Base-by-base conservation (phyloP, 2,329 filamentous ascomycete genomes). In the Fusarium sarcochroum region DNA sequence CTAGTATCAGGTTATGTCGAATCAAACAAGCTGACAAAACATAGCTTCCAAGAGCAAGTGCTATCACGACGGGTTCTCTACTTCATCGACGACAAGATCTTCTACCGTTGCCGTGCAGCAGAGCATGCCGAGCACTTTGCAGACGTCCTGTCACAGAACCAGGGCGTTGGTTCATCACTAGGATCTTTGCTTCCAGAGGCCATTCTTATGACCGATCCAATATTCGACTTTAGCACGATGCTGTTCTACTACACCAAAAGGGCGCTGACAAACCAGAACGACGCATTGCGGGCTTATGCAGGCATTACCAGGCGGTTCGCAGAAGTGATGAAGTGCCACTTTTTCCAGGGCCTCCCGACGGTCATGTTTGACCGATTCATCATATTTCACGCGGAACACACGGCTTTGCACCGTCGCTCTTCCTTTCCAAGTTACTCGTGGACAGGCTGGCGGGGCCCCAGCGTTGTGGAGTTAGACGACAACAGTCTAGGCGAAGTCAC, bases 401-500 rank as follows among this genome's bases (percentile, higher is more conserved):
- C 4, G 8, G 7, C 14, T 5, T 17, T 46, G 7, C 56, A 38
- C 5, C 66, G 66, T 2, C 59, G 63, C 8, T 0, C 18, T 11
- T 30, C 30, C 7, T 64, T 67, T 47, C 63, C 66, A 15, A 64
- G 63, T 21, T 67, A 69, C 32, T 59, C 63, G 0, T 69, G 63
- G 66, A 46, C 38, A 3, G 66, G 66, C 0, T 69, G 59, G 66
- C 42, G 42, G 4, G 66, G 63, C 1, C 4, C 3, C n/a, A 35
- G 49, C 18, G 7, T 23, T 13, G 8, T 42, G 6, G 2, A 35
- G 9, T 17, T 25, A 13, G 1, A 7, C 14, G 3, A 18, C 5
- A 13, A 8, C 6, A 2, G 8, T 2, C 5, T 5, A 7, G 6
- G n/a, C 13, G 9, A 20, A 8, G 2, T 11, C 23, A 18, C 7